Evolutionary conservation across 257 asterid genomes (phyloP), one percentile per base, ranked within the genome.

Genomic region (Solanum corneliomulleri): DNA sequence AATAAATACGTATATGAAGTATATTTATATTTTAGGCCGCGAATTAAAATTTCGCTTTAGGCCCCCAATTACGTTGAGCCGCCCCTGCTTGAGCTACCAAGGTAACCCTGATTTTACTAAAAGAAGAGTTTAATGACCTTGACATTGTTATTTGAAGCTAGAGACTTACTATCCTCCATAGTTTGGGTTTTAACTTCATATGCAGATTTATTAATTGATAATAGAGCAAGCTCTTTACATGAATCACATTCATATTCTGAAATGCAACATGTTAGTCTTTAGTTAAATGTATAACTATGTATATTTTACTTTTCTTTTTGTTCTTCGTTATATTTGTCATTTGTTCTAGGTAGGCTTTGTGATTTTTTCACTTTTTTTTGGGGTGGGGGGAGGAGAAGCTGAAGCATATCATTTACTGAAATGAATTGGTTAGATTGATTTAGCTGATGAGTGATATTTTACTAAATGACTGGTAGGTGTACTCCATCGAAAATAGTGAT

Each of bases 401-500:
- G 27, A 18, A 37, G 9, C 9, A 37, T 72, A 18, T 33, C 45
- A 35, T 33, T 71, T 27, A 35, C 9, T 4, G 16, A 72, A 72
- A 35, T 21, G 81, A 37, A 72, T 20, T 72, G 15, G 27, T 49
- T 77, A 42, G 13, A 77, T 77, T 77, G n/a, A n/a, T 74, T 72
- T 86, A 83, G 64, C 39, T 83, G 44, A 45, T 82, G 29, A 25
- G 66, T 42, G 33, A 45, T 88, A 56, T 13, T 74, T 81, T 83
- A 7, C 7, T 85, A 74, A 52, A 89, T 71, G 52, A 68, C 87
- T 84, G 83, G 87, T 94, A 96, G 99, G 99, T 97, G 85, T 97
- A 97, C 92, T 96, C 98, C 42, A 97, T 97, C 45, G 99, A 95
- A 87, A 96, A 94, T 69, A 93, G 94, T 84, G 99, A 97, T 91